These are phyloP conservation scores for Pisolithus microcarpus DNA, from an alignment of 768 basidiomycete genomes.

Conservation along the genomic window DNA sequence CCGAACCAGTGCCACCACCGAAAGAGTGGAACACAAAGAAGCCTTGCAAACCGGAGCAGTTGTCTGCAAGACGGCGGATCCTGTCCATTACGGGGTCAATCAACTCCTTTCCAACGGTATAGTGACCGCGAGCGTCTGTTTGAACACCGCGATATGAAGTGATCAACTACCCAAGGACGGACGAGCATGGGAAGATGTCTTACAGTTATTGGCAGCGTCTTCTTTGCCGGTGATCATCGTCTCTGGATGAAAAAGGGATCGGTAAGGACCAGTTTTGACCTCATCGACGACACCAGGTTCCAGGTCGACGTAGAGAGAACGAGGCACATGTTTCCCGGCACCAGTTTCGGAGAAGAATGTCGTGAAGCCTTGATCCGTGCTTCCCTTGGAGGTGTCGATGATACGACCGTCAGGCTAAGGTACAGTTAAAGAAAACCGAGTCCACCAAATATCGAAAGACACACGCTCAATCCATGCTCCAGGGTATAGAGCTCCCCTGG, in stretches of 20 bases:
- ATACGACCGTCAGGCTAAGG: slow-evolving; percentile 87
- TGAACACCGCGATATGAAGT: slow-evolving; percentile 5
- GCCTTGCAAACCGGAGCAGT: slow-evolving; percentile 96
- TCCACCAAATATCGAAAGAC: slow-evolving; percentile 23
- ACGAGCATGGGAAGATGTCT: slow-evolving; percentile 3
- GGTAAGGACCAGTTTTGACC: slow-evolving; percentile 86
- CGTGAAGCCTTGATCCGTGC: slow-evolving; percentile 80
- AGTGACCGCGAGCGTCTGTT: slow-evolving; percentile 95
- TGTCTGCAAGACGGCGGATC: slow-evolving; percentile 92
- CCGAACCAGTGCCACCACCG: slow-evolving; percentile 98
- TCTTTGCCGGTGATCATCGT: slow-evolving; percentile 96
- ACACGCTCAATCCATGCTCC: slow-evolving; percentile 91
- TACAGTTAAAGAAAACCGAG: slow-evolving; percentile 10
- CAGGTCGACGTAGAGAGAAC: slow-evolving; percentile 93
- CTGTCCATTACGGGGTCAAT: slow-evolving; percentile 97
- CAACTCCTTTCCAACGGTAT: slow-evolving; percentile 97
- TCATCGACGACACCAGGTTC: slow-evolving; percentile 96
- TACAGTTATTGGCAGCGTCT: slow-evolving; percentile 99
- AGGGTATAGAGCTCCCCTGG: slow-evolving; percentile 96
- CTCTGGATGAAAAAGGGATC: slow-evolving; percentile 95
- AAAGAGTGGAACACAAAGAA: slow-evolving; percentile 99
- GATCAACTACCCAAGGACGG: slow-evolving; percentile 3
- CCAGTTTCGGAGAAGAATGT: slow-evolving; percentile 98
- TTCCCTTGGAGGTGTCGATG: slow-evolving; percentile 45
- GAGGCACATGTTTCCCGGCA: slow-evolving; percentile 91